Percentiles rank a stretch among this genome's conserved stretches.
Conservation (phyloP, 495 filamentous ascomycete species). For the Cudoniella acicularis region DNA sequence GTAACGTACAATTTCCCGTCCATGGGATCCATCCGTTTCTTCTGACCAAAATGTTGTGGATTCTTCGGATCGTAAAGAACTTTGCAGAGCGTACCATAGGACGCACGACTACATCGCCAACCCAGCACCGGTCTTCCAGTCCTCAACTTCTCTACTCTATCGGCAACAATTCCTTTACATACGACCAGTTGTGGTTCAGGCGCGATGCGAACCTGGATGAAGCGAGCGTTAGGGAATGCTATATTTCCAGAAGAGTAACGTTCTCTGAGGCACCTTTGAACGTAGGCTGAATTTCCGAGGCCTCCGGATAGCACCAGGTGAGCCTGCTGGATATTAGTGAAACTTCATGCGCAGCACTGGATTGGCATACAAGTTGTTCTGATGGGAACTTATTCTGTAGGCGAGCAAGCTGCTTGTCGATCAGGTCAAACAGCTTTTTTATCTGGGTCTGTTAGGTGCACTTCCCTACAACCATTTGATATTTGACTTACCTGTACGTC, state of each 20-base stretch:
- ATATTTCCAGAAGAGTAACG: slow-evolving; percentile 29
- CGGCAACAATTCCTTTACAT: slow-evolving; percentile 50
- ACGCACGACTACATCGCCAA: slow-evolving; percentile 47
- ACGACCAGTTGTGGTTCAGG: slow-evolving; percentile 58
- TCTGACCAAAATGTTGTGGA: slow-evolving; percentile 19
- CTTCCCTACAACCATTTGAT: no score
- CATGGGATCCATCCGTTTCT: slow-evolving; percentile 23
- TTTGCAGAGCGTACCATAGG: slow-evolving; percentile 51
- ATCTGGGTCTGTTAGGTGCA: background rate
- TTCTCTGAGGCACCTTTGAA: slow-evolving; percentile 42
- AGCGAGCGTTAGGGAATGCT: slow-evolving; percentile 10
- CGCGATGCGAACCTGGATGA: slow-evolving; percentile 43
- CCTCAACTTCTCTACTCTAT: slow-evolving; percentile 48
- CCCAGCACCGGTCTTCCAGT: slow-evolving; percentile 38
- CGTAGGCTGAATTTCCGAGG: slow-evolving; percentile 61
- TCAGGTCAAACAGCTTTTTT: slow-evolving; percentile 32
- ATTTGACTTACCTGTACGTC: slow-evolving; percentile 31
- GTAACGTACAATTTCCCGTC: slow-evolving; percentile 19
- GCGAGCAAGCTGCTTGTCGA: slow-evolving; percentile 30
- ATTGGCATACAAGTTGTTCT: slow-evolving; percentile 41
- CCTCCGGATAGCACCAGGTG: slow-evolving; percentile 61
- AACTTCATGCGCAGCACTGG: background rate
- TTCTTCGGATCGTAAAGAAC: slow-evolving; percentile 39
- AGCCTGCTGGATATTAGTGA: background rate
- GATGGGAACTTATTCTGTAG: slow-evolving; percentile 40